Percentiles rank a stretch among this genome's conserved stretches.
Evolutionary conservation across 2,329 filamentous ascomycete species (phyloP).

Genomic region (Neopestalotiopsis sp.): DNA sequence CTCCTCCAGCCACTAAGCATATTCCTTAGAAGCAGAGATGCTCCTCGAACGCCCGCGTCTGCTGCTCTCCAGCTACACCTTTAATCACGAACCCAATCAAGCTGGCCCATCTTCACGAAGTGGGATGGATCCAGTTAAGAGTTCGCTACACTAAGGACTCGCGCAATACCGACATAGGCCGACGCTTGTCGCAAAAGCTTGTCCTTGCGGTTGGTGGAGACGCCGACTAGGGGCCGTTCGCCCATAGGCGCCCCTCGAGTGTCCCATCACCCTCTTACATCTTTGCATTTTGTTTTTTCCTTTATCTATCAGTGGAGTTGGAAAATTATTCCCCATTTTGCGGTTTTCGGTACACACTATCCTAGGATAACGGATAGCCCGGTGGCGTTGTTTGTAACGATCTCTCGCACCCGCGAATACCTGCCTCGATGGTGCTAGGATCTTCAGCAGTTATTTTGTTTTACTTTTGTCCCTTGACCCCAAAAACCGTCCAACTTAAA

Average conservation of each 20-base stretch:
- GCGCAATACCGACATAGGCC: slow-evolving; percentile 6
- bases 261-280: neutral
- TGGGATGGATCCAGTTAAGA: neutral
- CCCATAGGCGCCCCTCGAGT: neutral
- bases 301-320: slow-evolving; percentile 14
- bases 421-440: neutral
- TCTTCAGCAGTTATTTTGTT: neutral
- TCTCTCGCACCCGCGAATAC: neutral
- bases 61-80: neutral
- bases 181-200: slow-evolving; percentile 10
- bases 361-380: slow-evolving; percentile 1
- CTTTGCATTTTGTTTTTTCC: neutral
- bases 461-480: neutral
- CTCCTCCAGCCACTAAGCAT: slow-evolving; percentile 11
- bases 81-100: neutral
- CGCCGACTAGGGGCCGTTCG: neutral
- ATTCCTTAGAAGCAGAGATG: neutral
- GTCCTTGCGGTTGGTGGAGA: slow-evolving; percentile 1
- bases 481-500: neutral
- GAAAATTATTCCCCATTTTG: slow-evolving; percentile 15
- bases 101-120: neutral
- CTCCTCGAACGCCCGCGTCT: too few species aligned
- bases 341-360: neutral
- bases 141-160: neutral
- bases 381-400: slow-evolving; percentile 1